phyloP scores from a whole-genome alignment of 176 grass and related monocot genomes.

The Aegilops umbellulata region DNA sequence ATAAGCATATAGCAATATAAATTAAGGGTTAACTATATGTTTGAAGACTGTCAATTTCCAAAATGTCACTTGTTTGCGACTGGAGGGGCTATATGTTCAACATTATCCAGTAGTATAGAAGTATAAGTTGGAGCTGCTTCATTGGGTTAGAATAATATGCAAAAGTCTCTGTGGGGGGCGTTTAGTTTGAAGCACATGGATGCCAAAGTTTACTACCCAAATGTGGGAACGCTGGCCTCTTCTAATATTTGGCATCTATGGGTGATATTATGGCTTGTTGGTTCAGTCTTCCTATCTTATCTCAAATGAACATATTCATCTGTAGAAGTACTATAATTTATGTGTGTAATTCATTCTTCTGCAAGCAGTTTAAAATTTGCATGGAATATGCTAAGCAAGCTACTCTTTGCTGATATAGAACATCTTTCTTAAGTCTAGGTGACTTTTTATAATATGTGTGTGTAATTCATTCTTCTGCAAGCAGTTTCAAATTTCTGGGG shows the following conservation, averaged over 20 bases:
- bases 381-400: neutral
- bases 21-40: neutral
- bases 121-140: neutral
- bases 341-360: neutral
- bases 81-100: neutral
- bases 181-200: neutral
- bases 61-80: constrained; percentile 4
- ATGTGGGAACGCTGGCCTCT: neutral
- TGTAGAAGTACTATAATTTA: neutral
- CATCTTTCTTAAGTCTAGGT: neutral
- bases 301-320: neutral
- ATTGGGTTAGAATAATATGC: neutral
- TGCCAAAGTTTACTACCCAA: neutral
- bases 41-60: neutral
- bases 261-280: neutral
- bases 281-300: neutral
- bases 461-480: constrained; percentile 9
- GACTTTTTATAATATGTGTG: neutral
- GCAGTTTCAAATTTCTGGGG: neutral
- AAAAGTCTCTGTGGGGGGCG: neutral
- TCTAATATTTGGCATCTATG: neutral
- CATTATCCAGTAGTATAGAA: neutral
- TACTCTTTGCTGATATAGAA: neutral
- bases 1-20: constrained; percentile 1
- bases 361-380: neutral